A percentile compares a stretch with the other conserved stretches of the same genome.
These are phyloP conservation scores for Athelia sp. DNA, from an alignment of 1,284 basidiomycete species.

Conservation along the genomic window DNA sequence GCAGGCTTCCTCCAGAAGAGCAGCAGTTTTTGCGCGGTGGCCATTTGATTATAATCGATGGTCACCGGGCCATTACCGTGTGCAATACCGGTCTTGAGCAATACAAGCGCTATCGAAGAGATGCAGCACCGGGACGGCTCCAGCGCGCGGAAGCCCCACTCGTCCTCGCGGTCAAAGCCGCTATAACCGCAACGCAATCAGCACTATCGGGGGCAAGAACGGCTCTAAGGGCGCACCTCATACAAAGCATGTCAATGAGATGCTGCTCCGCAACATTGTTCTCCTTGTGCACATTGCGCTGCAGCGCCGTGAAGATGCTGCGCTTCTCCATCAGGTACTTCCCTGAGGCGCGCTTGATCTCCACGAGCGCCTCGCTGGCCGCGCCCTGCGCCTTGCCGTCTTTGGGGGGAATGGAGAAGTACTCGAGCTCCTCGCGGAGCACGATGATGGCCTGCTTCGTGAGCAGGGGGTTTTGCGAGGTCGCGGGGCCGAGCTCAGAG, in stretches of 20 bases:
- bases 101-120: conserved; percentile 94
- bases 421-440: conserved; percentile 95
- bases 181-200: conserved; percentile 36
- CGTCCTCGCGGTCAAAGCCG: conserved; percentile 94
- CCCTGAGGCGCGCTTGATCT: conserved; percentile 82
- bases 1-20: conserved; percentile 99
- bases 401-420: conserved; percentile 92
- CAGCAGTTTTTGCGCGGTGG: conserved; percentile 94
- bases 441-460: conserved; percentile 99
- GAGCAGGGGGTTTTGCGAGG: conserved; percentile 85
- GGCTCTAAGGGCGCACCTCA: conserved; percentile 69
- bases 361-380: conserved; percentile 71
- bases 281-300: conserved; percentile 98
- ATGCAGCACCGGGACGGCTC: conserved; percentile 97
- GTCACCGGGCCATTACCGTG: conserved; percentile 63
- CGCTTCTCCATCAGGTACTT: conserved; percentile 83
- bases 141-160: conserved; percentile 95
- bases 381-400: conserved; percentile 60
- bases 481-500: conserved; percentile 48
- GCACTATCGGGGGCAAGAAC: neutral
- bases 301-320: conserved; percentile 96
- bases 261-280: conserved; percentile 99
- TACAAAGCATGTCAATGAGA: conserved; percentile 99
- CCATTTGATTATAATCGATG: conserved; percentile 90
- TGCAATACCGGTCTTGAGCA: conserved; percentile 94